Conservation (phyloP, 1,284 basidiomycete genomes). For the Marasmius sp. region DNA sequence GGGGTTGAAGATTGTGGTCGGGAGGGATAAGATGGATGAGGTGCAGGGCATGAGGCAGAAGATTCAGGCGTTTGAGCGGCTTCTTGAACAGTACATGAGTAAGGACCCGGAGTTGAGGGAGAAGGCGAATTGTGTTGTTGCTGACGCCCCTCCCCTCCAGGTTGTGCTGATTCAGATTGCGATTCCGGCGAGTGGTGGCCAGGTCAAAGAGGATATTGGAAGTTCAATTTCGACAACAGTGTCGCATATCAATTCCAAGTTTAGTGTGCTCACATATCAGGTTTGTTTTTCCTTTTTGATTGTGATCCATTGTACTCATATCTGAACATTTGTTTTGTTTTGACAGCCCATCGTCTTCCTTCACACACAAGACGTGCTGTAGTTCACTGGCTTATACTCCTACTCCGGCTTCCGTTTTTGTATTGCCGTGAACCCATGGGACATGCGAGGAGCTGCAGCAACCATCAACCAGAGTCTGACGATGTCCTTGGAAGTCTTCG, state of each 20-base stretch:
- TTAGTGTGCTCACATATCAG: slow-evolving; percentile 79
- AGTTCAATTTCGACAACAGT: slow-evolving; percentile 35
- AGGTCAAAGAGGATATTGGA: neutral
- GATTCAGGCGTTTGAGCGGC: slow-evolving; percentile 81
- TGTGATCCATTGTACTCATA: neutral
- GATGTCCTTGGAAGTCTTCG: slow-evolving; percentile 75
- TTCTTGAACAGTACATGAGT: slow-evolving; percentile 52
- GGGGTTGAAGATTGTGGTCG: slow-evolving; percentile 85
- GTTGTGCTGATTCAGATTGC: slow-evolving; percentile 87
- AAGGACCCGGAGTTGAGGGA: slow-evolving; percentile 77
- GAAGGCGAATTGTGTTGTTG: slow-evolving; percentile 41
- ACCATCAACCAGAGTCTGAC: slow-evolving; percentile 80
- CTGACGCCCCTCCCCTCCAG: slow-evolving; percentile 24
- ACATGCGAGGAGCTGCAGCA: slow-evolving; percentile 69
- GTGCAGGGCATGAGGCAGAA: slow-evolving; percentile 78
- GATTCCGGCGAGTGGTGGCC: slow-evolving; percentile 37
- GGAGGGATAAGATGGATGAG: slow-evolving; percentile 86
- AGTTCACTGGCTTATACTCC: slow-evolving; percentile 87
- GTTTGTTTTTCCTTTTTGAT: neutral
- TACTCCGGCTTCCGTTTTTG: slow-evolving; percentile 86
- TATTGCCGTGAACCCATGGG: slow-evolving; percentile 84
- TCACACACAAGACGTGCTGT: slow-evolving; percentile 75
- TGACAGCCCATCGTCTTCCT: slow-evolving; percentile 79
- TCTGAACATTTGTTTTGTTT: neutral
- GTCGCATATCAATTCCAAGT: slow-evolving; percentile 80